phyloP scores from a whole-genome alignment of 495 filamentous ascomycete species.

The Penicilliopsis zonata region DNA sequence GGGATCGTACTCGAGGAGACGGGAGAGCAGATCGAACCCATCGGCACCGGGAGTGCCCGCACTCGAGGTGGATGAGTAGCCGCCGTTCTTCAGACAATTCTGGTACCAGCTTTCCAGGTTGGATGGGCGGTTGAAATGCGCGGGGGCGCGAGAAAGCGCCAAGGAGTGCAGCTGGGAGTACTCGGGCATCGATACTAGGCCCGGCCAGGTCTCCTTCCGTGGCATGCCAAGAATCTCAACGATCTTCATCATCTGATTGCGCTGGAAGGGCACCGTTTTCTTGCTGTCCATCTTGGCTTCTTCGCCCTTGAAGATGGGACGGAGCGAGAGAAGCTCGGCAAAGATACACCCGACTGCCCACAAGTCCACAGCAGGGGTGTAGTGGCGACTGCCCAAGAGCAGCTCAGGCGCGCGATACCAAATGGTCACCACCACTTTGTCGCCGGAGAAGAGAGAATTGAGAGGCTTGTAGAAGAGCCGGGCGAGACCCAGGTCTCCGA shows the following conservation, averaged over 20 bases:
- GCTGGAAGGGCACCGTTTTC: conserved; percentile 92
- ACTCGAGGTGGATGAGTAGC: conserved; percentile 36
- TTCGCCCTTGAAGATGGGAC: conserved; percentile 97
- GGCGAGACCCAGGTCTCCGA: conserved; percentile 86
- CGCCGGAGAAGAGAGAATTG: conserved; percentile 79
- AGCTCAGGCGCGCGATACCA: conserved; percentile 98
- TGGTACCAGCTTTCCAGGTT: conserved; percentile 59
- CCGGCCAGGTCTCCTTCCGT: conserved; percentile 78
- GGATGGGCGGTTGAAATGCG: conserved; percentile 27
- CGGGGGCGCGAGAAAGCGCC: conserved; percentile 27
- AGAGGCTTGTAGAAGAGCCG: conserved; percentile 89
- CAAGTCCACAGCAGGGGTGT: conserved; percentile 91
- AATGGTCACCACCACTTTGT: conserved; percentile 98
- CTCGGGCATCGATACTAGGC: conserved; percentile 71
- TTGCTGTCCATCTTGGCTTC: conserved; percentile 98
- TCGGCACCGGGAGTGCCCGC: conserved; percentile 52
- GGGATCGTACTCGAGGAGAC: conserved; percentile 86
- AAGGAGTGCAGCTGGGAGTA: conserved; percentile 62
- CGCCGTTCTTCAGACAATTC: conserved; percentile 44
- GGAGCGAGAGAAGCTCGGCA: conserved; percentile 78
- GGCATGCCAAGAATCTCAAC: conserved; percentile 90
- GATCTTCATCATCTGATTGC: conserved; percentile 98
- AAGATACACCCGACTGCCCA: conserved; percentile 99
- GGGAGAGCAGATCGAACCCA: conserved; percentile 69
- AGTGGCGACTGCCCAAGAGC: conserved; percentile 80